These are phyloP conservation scores for Arthrinium puccinioides DNA, from an alignment of 2,329 filamentous ascomycete species.

Conservation along the genomic window DNA sequence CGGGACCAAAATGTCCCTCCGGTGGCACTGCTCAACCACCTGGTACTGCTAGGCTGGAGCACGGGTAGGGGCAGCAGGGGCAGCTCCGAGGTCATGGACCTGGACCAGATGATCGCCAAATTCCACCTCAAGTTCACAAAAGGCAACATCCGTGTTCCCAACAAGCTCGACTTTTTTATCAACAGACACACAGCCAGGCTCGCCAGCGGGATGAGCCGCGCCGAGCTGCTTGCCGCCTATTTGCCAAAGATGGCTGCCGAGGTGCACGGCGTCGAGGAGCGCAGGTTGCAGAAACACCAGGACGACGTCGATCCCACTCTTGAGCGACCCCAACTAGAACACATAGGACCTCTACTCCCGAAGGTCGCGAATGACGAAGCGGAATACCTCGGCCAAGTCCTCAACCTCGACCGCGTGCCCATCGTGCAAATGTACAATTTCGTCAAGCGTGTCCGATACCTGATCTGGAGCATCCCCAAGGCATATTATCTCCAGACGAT, in stretches of 20 bases:
- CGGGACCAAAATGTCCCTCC: constrained; percentile 38
- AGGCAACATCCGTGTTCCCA: constrained; percentile 78
- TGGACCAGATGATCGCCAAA: constrained; percentile 64
- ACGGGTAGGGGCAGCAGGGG: constrained; percentile 28
- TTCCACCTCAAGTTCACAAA: constrained; percentile 86
- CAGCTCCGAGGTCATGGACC: constrained; percentile 61
- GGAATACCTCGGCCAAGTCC: constrained; percentile 12
- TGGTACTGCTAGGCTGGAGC: constrained; percentile 79
- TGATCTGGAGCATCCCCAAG: constrained; percentile 17
- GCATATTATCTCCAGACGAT: constrained; percentile 5
- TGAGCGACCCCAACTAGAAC: neutral
- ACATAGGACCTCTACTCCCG: neutral
- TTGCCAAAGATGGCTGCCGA: too few species aligned
- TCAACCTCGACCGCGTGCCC: constrained; percentile 11
- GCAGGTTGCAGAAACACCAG: neutral
- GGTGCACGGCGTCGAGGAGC: too few species aligned
- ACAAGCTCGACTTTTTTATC: constrained; percentile 77
- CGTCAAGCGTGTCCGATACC: constrained; percentile 14
- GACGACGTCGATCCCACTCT: neutral
- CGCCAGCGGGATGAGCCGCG: neutral
- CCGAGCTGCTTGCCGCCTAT: too few species aligned
- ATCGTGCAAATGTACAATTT: constrained; percentile 9
- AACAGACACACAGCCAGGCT: constrained; percentile 12
- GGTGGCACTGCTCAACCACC: constrained; percentile 64
- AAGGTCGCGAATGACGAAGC: neutral